Conservation (phyloP, 306 rosid species). For the Quillaja saponaria region DNA sequence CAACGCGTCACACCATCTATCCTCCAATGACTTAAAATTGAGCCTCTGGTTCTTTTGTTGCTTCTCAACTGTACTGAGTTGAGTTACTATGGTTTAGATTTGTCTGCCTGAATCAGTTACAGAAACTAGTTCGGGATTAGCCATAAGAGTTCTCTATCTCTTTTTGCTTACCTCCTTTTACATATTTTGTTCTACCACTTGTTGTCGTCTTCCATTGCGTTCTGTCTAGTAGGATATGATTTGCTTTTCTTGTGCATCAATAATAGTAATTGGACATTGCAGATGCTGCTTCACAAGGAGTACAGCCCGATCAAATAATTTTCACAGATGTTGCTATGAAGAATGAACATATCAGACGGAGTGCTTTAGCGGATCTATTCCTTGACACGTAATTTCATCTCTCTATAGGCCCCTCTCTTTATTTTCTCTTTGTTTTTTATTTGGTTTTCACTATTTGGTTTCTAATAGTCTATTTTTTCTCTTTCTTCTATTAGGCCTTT, state of each 20-base stretch:
- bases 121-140: not conserved
- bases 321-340: constrained; percentile 99
- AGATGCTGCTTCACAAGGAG: constrained; percentile 95
- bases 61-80: not conserved
- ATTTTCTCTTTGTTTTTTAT: not conserved
- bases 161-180: not conserved
- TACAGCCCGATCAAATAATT: constrained; percentile 86
- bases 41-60: not conserved
- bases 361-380: constrained; percentile 88
- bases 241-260: not conserved
- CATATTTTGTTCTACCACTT: not conserved
- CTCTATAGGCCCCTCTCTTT: not conserved
- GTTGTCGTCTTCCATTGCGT: not conserved
- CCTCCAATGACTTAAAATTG: not conserved
- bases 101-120: too few species aligned
- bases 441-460: not conserved
- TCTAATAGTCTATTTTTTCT: constrained; percentile 10
- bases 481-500: constrained; percentile 63
- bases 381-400: constrained; percentile 74
- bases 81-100: too few species aligned
- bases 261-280: constrained; percentile 21
- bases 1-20: too few species aligned
- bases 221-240: not conserved
- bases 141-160: not conserved
- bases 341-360: constrained; percentile 90